Percentiles rank a stretch among this genome's conserved stretches.
Evolutionary conservation across 2,329 filamentous ascomycete species (phyloP).

Genomic region (Hymenoscyphus albidus): DNA sequence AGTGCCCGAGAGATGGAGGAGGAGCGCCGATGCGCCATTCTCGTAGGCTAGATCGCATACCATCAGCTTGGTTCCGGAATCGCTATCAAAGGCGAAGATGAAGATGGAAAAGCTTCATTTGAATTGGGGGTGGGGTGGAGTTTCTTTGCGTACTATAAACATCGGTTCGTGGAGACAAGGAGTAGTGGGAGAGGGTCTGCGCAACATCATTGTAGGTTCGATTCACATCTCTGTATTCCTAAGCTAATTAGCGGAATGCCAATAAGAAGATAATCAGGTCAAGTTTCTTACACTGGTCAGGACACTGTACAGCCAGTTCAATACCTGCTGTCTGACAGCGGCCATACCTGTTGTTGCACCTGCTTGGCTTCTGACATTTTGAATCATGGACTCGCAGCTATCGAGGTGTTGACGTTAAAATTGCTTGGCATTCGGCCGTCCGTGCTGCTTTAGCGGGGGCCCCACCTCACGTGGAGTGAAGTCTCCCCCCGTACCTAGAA

Average conservation of each 20-base stretch:
- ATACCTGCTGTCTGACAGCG: conserved; percentile 80
- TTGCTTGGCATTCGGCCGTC: background rate
- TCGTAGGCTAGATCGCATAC: conserved; percentile 65
- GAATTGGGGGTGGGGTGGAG: background rate
- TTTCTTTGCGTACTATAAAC: conserved; percentile 69
- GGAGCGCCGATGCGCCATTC: conserved; percentile 78
- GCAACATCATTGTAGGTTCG: conserved; percentile 90
- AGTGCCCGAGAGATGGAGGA: conserved; percentile 82
- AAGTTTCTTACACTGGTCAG: conserved; percentile 62
- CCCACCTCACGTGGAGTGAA: background rate
- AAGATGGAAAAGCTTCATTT: conserved; percentile 26
- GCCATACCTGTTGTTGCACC: conserved; percentile 30
- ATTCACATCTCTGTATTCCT: conserved; percentile 94
- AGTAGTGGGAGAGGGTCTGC: conserved; percentile 72
- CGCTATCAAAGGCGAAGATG: background rate
- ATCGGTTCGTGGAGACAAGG: conserved; percentile 81
- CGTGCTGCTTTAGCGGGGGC: background rate
- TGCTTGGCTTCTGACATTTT: conserved; percentile 16
- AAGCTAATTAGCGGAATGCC: conserved; percentile 20
- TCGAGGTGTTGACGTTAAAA: conserved; percentile 12
- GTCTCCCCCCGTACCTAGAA: too few species aligned
- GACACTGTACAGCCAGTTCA: conserved; percentile 94
- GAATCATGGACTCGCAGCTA: conserved; percentile 22
- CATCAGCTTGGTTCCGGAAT: conserved; percentile 29
- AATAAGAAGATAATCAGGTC: background rate